Evolutionary conservation across 805 yeast species (phyloP), one percentile per base, ranked within the genome.

Genomic region (Naumovozyma castellii): DNA sequence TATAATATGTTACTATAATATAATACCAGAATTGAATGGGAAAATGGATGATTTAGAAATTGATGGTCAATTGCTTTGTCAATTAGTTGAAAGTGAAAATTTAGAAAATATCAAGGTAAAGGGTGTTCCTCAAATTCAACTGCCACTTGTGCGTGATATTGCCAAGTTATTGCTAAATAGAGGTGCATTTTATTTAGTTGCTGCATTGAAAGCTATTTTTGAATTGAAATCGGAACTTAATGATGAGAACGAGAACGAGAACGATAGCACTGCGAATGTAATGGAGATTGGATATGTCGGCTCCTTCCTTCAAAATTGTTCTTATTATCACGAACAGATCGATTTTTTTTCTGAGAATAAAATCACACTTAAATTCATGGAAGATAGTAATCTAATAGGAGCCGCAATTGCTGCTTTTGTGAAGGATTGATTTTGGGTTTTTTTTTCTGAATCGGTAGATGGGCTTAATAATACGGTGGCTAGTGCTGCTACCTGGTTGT

Each of bases 321-420:
- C 36, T 13, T 42, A 36, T 32, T 54, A 51, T 37, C 48, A 43
- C 33, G 40, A 48, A 22, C 47, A 43, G 32, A 46, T 56, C 13
- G 20, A 18, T 5, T 12, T 28, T 4, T 32, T 40, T 20, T 51
- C 58, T 4, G 32, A 38, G 4, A 41, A 43, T 18, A 30, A 22
- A 3, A 42, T 55, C 12, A 35, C 40, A 18, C 43, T 57, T 6
- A 34, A 43, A 9, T 53, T 47, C 19, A 35, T 56, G 8, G 43
- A 49, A 13, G 46, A 56, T 37, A 57, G 62, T 44, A 53, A 53
- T 37, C 39, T 57, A 31, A 37, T 50, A 29, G 62, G 62, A 20
- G 53, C 59, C 6, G 53, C 54, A 9, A 44, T 56, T 19, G 49
- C 55, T 8, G 46, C 49, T 3, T 43, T 43, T 25, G 12, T 49